A percentile compares a stretch with the other conserved stretches of the same genome.
phyloP scores from a whole-genome alignment of 129 eudicot species.

The Flaveria linearis region DNA sequence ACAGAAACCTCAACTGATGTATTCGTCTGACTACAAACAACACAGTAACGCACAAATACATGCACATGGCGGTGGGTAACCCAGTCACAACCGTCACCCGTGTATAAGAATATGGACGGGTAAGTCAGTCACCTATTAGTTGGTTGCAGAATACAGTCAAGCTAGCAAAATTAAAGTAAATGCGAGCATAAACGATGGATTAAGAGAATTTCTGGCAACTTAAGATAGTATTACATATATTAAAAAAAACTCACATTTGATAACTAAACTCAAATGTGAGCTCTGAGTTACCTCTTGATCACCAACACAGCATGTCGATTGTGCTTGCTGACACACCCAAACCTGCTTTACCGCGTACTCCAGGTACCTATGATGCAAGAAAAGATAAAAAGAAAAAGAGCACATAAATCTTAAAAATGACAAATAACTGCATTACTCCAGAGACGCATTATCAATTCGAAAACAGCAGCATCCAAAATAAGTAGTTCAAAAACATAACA shows the following conservation, averaged over 20 bases:
- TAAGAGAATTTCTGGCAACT: background rate
- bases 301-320: background rate
- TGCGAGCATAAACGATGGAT: background rate
- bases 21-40: background rate
- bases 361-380: constrained; percentile 21
- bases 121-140: background rate
- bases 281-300: constrained; percentile 27
- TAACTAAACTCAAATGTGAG: background rate
- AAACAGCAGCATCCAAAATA: constrained; percentile 20
- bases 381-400: background rate
- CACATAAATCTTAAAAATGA: constrained; percentile 19
- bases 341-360: background rate
- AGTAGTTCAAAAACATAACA: constrained; percentile 13
- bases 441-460: constrained; percentile 7
- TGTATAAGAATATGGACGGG: background rate
- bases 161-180: background rate
- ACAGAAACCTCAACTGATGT: background rate
- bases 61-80: background rate
- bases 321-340: background rate
- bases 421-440: constrained; percentile 18
- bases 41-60: background rate
- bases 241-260: background rate
- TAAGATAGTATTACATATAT: background rate
- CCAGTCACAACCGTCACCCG: background rate
- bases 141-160: background rate